phyloP scores from a whole-genome alignment of 208 protist species.

The Borovskyia barvae region DNA sequence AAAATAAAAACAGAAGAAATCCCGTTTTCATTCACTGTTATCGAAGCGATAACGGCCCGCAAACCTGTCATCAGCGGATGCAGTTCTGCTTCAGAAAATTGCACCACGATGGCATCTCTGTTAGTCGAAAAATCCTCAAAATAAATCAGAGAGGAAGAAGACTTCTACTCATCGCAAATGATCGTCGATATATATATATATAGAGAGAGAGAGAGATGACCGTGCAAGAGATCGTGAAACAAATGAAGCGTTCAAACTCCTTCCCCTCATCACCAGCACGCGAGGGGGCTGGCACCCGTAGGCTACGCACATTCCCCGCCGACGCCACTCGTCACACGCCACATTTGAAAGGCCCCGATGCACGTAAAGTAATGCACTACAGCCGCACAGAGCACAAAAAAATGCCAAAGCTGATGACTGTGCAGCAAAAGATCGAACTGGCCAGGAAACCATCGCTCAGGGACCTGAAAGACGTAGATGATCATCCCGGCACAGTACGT shows the following conservation, averaged over 20 bases:
- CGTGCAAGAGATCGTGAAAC: neutral
- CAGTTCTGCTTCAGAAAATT: too few relatives aligned
- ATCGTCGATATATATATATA: neutral
- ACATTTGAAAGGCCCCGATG: slow-evolving; percentile 59
- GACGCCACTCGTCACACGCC: slow-evolving; percentile 29
- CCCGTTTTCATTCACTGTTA: too few relatives aligned
- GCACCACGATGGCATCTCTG: too few relatives aligned
- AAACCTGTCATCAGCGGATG: too few relatives aligned
- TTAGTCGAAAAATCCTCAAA: too few relatives aligned
- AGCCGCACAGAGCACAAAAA: slow-evolving; percentile 68
- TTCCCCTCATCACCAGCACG: neutral
- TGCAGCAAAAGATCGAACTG: slow-evolving; percentile 66
- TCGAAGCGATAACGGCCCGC: too few relatives aligned
- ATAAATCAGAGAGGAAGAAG: too few relatives aligned
- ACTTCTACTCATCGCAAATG: too few relatives aligned
- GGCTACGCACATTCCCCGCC: slow-evolving; percentile 21
- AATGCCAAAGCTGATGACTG: slow-evolving; percentile 84
- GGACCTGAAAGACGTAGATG: slow-evolving; percentile 79
- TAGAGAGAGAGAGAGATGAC: neutral
- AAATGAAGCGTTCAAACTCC: neutral
- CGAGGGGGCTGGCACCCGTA: neutral
- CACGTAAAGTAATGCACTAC: slow-evolving; percentile 74
- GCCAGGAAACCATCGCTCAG: slow-evolving; percentile 72
- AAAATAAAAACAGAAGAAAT: too few relatives aligned
- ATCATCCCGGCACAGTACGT: slow-evolving; percentile 73